Base-by-base conservation (phyloP, 257 asterid genomes). In the Salvia hispanica region DNA sequence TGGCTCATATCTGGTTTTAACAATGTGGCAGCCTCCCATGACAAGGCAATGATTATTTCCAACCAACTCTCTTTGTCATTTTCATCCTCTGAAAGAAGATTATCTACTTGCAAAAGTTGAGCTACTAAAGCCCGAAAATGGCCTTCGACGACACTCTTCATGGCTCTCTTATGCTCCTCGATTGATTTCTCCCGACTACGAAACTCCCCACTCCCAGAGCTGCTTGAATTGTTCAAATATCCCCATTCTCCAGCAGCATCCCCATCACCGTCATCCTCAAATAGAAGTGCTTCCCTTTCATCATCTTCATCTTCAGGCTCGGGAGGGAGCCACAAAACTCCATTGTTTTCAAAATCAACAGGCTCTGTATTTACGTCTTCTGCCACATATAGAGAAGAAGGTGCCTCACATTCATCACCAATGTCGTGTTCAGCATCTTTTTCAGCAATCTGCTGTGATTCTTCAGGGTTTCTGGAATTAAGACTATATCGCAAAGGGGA, bases 261-360 rank as follows among this genome's bases (percentile, higher is more conserved):
- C 53, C 84, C 96, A 61, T 88, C 95, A 15, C 84, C 96, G 14
- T 88, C 93, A 31, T 87, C 97, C 34, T 82, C 95, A 59, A 79
- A 81, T 62, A 79, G 53, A 74, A 84, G 80, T 16, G 80, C 78
- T 56, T 90, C 99, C 73, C 74, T 80, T 81, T 90, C 99, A 77
- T 90, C 97, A 76, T 88, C 96, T 79, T 81, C 92, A 42, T 90
- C 95, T 84, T 90, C 99, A n/a, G 99, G 97, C 70, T 90, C 99
- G 63, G 97, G 97, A 21, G 96, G 99, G 69, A 90, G 89, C 99
- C 99, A 93, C 46, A 93, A 87, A 71, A 85, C 81, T 75, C 96
- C 99, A 67, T 83, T 87, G 79, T 80, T 84, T 80, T 93, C 99
- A 71, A 90, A 93, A 80, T 93, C 99, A 52, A 88, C 84, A 28